Conservation (phyloP, 192 early-diverging fungal species). For the Gaertneriomyces sp. region DNA sequence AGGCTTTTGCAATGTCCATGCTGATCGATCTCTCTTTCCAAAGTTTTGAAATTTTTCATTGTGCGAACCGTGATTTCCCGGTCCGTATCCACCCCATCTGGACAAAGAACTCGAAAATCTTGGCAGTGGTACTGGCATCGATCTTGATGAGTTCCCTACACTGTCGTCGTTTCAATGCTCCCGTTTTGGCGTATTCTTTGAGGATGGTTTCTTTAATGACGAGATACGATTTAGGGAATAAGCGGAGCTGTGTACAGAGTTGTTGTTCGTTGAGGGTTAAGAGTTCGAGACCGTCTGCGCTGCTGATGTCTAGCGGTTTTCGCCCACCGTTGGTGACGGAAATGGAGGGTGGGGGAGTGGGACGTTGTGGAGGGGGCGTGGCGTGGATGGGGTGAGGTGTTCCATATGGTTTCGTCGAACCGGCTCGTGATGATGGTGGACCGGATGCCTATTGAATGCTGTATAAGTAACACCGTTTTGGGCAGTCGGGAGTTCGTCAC, state of each 20-base stretch:
- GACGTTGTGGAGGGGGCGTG: constrained; percentile 5
- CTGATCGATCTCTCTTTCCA: not conserved
- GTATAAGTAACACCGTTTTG: too few relatives aligned
- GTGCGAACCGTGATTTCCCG: not conserved
- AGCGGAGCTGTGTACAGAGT: constrained; percentile 77
- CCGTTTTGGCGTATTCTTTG: constrained; percentile 71
- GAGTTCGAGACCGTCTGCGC: constrained; percentile 83
- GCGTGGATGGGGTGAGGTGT: too few relatives aligned
- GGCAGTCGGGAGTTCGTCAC: too few relatives aligned
- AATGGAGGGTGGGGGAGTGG: constrained; percentile 9
- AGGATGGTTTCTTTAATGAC: constrained; percentile 90
- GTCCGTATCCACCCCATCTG: constrained; percentile 80
- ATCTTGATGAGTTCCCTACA: constrained; percentile 87
- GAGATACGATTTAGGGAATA: constrained; percentile 85
- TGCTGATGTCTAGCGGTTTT: constrained; percentile 67
- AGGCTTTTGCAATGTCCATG: not conserved
- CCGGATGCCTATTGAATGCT: not conserved
- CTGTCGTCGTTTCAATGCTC: constrained; percentile 67
- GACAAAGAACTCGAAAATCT: constrained; percentile 91
- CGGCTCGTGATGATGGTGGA: not conserved
- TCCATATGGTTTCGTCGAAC: too few relatives aligned
- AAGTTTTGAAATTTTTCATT: not conserved
- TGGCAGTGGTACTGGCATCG: constrained; percentile 83
- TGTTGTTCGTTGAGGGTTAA: constrained; percentile 73
- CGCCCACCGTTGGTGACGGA: not conserved